phyloP scores from a whole-genome alignment of 2,329 filamentous ascomycete species.

The Neurospora crassa region DNA sequence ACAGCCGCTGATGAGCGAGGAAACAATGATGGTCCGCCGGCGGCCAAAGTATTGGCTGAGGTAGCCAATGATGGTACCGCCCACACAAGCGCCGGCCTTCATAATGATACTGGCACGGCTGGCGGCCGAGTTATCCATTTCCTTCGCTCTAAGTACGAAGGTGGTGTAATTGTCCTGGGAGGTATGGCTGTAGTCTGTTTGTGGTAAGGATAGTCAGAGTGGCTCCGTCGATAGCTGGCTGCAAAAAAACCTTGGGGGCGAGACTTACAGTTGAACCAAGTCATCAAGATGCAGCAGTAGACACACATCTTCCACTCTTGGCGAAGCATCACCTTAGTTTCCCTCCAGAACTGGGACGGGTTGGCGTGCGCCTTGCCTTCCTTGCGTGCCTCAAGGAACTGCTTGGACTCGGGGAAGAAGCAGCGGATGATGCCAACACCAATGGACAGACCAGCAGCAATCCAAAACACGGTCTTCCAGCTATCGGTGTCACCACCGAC shows the following conservation, averaged over 20 bases:
- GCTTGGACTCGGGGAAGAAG: slow-evolving; percentile 62
- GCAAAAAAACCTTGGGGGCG: slow-evolving; percentile 11
- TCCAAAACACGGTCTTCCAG: slow-evolving; percentile 73
- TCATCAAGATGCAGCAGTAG: slow-evolving; percentile 73
- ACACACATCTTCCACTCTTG: slow-evolving; percentile 69
- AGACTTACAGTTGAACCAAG: slow-evolving; percentile 38
- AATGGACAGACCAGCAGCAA: slow-evolving; percentile 58
- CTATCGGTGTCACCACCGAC: slow-evolving; percentile 53
- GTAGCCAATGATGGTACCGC: slow-evolving; percentile 65
- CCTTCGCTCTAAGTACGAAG: slow-evolving; percentile 67
- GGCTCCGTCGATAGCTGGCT: background rate
- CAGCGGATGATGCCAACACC: slow-evolving; percentile 58
- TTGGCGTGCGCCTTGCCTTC: slow-evolving; percentile 40
- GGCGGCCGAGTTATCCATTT: slow-evolving; percentile 52
- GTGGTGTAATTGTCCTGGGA: slow-evolving; percentile 76
- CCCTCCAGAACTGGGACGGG: slow-evolving; percentile 52
- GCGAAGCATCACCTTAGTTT: slow-evolving; percentile 57
- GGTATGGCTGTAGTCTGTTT: slow-evolving; percentile 58
- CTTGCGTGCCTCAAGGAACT: slow-evolving; percentile 63
- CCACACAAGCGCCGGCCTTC: slow-evolving; percentile 69
- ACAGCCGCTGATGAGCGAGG: slow-evolving; percentile 47
- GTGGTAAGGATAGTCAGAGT: slow-evolving; percentile 39
- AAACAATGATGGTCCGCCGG: slow-evolving; percentile 52
- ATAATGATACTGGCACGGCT: slow-evolving; percentile 72
- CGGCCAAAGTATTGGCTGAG: slow-evolving; percentile 66